Percentiles rank a stretch among this genome's conserved stretches.
Conservation (phyloP, 2,329 filamentous ascomycete species). For the Colletotrichum limetticola region DNA sequence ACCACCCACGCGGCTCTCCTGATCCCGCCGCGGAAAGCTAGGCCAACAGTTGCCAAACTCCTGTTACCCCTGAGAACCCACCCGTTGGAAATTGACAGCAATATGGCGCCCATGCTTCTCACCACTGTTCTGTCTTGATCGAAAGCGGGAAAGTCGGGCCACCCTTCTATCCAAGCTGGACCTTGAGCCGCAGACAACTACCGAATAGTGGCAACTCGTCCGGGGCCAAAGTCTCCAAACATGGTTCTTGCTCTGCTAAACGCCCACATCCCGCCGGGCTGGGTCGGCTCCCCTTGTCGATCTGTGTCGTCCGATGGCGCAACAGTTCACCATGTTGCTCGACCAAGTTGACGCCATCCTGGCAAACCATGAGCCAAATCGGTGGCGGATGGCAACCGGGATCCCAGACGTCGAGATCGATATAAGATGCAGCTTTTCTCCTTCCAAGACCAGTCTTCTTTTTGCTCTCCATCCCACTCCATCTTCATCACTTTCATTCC, state of each 20-base stretch:
- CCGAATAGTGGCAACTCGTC: slow-evolving; percentile 16
- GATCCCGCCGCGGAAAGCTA: slow-evolving; percentile 8
- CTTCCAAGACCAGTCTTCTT: neutral
- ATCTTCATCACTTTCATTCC: slow-evolving; percentile 30
- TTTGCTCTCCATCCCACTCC: neutral
- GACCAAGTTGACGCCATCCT: slow-evolving; percentile 20
- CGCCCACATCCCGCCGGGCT: slow-evolving; percentile 22
- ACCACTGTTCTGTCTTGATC: slow-evolving; percentile 17
- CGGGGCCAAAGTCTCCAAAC: neutral
- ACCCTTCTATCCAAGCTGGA: neutral
- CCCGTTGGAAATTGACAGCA: slow-evolving; percentile 25
- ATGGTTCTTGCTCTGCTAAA: slow-evolving; percentile 2
- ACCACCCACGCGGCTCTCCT: slow-evolving; percentile 5
- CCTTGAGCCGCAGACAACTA: slow-evolving; percentile 22
- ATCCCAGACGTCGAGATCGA: neutral
- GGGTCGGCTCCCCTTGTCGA: slow-evolving; percentile 7
- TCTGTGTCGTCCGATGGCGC: slow-evolving; percentile 24
- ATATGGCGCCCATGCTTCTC: slow-evolving; percentile 15
- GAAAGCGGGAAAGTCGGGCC: neutral
- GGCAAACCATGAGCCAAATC: slow-evolving; percentile 1
- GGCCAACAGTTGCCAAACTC: neutral
- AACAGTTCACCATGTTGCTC: slow-evolving; percentile 5
- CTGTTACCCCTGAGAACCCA: slow-evolving; percentile 9
- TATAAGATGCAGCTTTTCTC: slow-evolving; percentile 18
- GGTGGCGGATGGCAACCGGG: neutral